Evolutionary conservation across 2,329 filamentous ascomycete species (phyloP), one percentile per base, ranked within the genome.

Genomic region (Ilyonectria sp.): DNA sequence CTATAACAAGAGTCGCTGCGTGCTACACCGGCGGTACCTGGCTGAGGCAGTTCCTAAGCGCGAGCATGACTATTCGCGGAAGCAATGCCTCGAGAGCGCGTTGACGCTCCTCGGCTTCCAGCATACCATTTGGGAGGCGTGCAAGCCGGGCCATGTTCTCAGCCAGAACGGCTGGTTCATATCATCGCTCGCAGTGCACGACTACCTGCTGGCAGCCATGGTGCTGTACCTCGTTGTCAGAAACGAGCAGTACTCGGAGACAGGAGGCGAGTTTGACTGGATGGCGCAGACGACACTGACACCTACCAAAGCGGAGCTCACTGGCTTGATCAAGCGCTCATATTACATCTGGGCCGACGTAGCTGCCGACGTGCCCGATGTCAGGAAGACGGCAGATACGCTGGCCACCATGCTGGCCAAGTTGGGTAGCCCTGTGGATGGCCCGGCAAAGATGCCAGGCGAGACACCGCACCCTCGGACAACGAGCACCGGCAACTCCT

Each of bases 181-280:
- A 21, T 86, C 85, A 3, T 87, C 86, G 1, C 78, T 91, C 4
- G 84, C 86, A 11, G 84, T 88, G 58, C 88, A 90, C 57, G 89
- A 92, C 74, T 91, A 89, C 57, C 79, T 92, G 58, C 82, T 91
- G 2, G 89, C 89, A 0, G 85, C 87, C 61, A 89, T 90, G 84
- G 84, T 91, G 15, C 73, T 92, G 4, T 91, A 87, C 68, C 79
- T 91, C 19, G 78, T 85, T 19, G 74, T 85, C 26, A 83, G 84
- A 69, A 84, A 82, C 73, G 79, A 82, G 21, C 76, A 76, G 44
- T 84, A 84, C 65, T 73, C 75, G 40, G 82, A 84, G 8, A 73
- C 71, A 17, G 80, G 78, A 5, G 77, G 73, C 11, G 74, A 77
- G 15, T 68, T 70, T 35, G 77, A 79, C 67, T 83, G 81, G 82